Evolutionary conservation across 768 basidiomycete genomes (phyloP), one percentile per base, ranked within the genome.

Genomic region (Rhodotorula diobovata): DNA sequence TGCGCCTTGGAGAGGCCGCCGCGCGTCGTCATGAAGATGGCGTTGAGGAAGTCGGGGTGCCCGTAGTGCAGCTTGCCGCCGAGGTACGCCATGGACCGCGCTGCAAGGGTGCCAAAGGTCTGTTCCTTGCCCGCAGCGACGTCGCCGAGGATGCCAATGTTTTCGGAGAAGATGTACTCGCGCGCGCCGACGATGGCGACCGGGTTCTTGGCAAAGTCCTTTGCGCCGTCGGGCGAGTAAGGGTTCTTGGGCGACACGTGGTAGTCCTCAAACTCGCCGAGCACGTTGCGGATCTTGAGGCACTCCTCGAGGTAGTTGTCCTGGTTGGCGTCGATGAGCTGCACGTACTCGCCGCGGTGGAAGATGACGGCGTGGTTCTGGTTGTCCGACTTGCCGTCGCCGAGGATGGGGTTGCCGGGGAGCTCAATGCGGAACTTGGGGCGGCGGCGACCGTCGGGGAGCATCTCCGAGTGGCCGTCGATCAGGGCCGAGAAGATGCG

Each of bases 221-320:
- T 57, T 34, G 70, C 72, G 53, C 71, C 66, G 34, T 74, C 75
- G 58, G 72, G 58, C 14, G 89, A 88, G 80, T 99, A 98, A 11
- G 96, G 96, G 76, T 88, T 93, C 82, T 93, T 90, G 70, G 83
- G 87, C 34, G 92, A 89, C 11, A 90, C 85, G 37, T 85, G 80
- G 79, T 90, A 95, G 82, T 98, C 93, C 79, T 98, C 96, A 77
- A 99, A 99, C 81, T 99, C 96, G 67, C 88, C 90, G 46, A 99
- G 88, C n/a, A 99, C 83, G 80, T 98, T 99, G 56, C 96, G 87
- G 79, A 99, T 98, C 86, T 99, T 99, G 79, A 99, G 86, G 83
- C 95, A 98, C 80, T 99, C 96, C 81, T 99, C 96, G 72, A 99
- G 88, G 79, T 99, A 99, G 82, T 99, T 97, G 83, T 99, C 96